A percentile compares a stretch with the other conserved stretches of the same genome.
Conservation (phyloP, 768 basidiomycete genomes). For the Tulasnella calospora region DNA sequence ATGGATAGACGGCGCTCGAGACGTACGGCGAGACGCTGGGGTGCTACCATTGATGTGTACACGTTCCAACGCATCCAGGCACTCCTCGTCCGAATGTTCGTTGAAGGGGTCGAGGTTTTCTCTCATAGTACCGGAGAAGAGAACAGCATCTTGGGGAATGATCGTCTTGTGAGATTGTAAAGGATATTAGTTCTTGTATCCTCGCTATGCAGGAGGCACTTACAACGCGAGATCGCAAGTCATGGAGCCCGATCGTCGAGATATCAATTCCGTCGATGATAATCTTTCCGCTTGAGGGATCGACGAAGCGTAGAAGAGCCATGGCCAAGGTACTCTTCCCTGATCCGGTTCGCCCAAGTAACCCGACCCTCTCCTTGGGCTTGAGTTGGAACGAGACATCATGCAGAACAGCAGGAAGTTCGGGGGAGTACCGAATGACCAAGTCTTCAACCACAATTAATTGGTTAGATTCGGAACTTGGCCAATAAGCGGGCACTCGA, state of each 20-base stretch:
- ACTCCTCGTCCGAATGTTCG: constrained; percentile 77
- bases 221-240: constrained; percentile 55
- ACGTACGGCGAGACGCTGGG: constrained; percentile 49
- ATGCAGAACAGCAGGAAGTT: constrained; percentile 47
- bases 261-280: constrained; percentile 86
- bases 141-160: constrained; percentile 39
- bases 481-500: constrained; percentile 89
- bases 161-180: constrained; percentile 33
- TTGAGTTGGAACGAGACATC: constrained; percentile 67
- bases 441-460: constrained; percentile 70
- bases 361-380: constrained; percentile 67
- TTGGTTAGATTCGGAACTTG: constrained; percentile 56
- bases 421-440: constrained; percentile 47
- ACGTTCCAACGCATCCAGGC: constrained; percentile 71
- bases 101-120: constrained; percentile 42
- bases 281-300: constrained; percentile 70
- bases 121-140: constrained; percentile 72
- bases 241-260: constrained; percentile 75
- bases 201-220: not conserved
- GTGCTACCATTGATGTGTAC: constrained; percentile 65
- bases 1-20: constrained; percentile 48
- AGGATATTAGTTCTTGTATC: not conserved
- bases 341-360: constrained; percentile 76
- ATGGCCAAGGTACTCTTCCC: constrained; percentile 61
- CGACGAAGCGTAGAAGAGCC: constrained; percentile 80